phyloP scores from a whole-genome alignment of 352 stramenopile species.

The Globisporangium middletonii region DNA sequence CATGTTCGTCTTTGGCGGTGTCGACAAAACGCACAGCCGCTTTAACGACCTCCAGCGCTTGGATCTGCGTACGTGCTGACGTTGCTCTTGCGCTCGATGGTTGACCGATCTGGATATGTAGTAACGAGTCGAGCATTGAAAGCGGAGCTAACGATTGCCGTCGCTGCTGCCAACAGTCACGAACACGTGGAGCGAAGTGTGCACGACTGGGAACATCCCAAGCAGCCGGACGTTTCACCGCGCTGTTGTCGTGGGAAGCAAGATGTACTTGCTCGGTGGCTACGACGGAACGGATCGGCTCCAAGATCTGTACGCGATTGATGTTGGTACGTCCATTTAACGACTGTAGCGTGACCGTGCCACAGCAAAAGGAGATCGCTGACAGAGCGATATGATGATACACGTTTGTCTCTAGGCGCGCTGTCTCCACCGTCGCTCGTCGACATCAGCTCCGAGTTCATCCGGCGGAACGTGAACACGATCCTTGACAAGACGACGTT shows the following conservation, averaged over 20 bases:
- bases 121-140: too few species aligned
- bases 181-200: constrained; percentile 83
- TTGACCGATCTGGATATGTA: neutral
- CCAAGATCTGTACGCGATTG: constrained; percentile 81
- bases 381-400: too few species aligned
- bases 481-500: constrained; percentile 69
- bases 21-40: constrained; percentile 84
- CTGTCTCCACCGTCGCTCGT: constrained; percentile 64
- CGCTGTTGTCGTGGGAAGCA: constrained; percentile 65
- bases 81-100: neutral
- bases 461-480: constrained; percentile 57
- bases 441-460: constrained; percentile 66
- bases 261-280: constrained; percentile 84
- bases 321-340: constrained; percentile 36
- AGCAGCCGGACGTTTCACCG: constrained; percentile 86
- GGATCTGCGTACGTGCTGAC: constrained; percentile 32
- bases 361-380: too few species aligned
- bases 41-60: constrained; percentile 85
- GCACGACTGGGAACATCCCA: constrained; percentile 72
- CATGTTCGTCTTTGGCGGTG: too few species aligned
- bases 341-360: neutral
- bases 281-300: constrained; percentile 83
- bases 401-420: constrained; percentile 18
- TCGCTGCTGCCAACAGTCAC: constrained; percentile 30
- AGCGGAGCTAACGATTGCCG: too few species aligned